Conservation (phyloP, 2,329 filamentous ascomycete genomes). For the Conoideocrella luteorostrata region DNA sequence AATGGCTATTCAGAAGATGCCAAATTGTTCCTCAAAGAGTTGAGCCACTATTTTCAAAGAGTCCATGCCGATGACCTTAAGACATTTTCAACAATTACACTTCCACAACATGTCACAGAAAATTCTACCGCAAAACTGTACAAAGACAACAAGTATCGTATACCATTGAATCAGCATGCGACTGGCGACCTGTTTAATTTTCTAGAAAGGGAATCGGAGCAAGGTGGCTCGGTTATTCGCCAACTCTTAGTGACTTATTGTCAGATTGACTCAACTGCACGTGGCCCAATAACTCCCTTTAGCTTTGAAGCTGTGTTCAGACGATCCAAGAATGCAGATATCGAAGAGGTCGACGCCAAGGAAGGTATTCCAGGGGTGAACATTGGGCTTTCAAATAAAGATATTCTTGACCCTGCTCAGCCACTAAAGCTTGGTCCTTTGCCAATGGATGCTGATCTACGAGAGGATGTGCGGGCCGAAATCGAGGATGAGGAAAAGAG, state of each 20-base stretch:
- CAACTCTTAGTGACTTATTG: conserved; percentile 61
- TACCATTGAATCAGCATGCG: conserved; percentile 82
- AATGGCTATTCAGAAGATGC: conserved; percentile 67
- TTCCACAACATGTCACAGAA: conserved; percentile 71
- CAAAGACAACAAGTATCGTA: conserved; percentile 76
- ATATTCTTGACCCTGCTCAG: conserved; percentile 49
- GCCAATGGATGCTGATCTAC: conserved; percentile 75
- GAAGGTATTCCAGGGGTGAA: conserved; percentile 60
- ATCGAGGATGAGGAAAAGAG: conserved; percentile 78
- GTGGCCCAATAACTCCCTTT: conserved; percentile 58
- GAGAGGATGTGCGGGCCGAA: conserved; percentile 80
- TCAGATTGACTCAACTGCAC: conserved; percentile 49
- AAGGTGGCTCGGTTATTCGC: conserved; percentile 72
- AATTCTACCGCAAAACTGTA: conserved; percentile 78
- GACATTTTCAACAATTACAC: conserved; percentile 63
- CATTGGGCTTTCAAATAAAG: conserved; percentile 55
- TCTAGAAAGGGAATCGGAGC: conserved; percentile 76
- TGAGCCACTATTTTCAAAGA: conserved; percentile 63
- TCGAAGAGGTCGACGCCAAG: conserved; percentile 56
- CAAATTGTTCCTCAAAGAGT: conserved; percentile 64
- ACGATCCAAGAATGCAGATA: conserved; percentile 51
- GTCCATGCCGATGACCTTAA: conserved; percentile 77
- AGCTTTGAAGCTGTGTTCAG: conserved; percentile 56
- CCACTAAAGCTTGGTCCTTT: conserved; percentile 71
- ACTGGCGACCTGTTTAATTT: conserved; percentile 81